Conservation (phyloP, 2,329 filamentous ascomycete genomes). For the Apiospora koreana region DNA sequence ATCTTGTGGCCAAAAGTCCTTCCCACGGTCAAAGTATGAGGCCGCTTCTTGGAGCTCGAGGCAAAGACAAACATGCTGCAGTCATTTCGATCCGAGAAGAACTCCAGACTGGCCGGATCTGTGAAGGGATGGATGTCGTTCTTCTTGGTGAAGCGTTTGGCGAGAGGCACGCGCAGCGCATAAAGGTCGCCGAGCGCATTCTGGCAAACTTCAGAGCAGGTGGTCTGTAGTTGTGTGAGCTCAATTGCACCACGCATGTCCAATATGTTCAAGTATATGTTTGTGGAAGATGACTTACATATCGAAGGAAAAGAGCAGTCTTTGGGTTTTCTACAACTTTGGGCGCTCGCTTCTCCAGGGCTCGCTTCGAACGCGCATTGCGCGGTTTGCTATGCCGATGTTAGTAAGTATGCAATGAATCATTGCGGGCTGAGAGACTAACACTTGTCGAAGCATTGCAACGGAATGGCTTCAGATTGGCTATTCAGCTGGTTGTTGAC, state of each 20-base stretch:
- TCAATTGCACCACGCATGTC: background rate
- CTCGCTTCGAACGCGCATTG: conserved; percentile 88
- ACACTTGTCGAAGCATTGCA: conserved; percentile 18
- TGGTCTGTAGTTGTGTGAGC: conserved; percentile 60
- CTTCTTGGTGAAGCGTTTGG: conserved; percentile 95
- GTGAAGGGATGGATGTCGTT: conserved; percentile 95
- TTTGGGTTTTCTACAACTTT: conserved; percentile 90
- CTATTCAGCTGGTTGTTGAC: background rate
- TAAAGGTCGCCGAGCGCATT: conserved; percentile 84
- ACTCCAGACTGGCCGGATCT: conserved; percentile 83
- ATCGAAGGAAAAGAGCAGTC: conserved; percentile 76
- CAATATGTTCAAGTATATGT: background rate
- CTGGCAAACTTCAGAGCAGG: conserved; percentile 79
- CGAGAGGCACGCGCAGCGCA: conserved; percentile 79
- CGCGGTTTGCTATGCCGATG: conserved; percentile 52
- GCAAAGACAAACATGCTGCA: conserved; percentile 83
- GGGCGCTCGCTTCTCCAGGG: conserved; percentile 88
- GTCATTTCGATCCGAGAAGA: conserved; percentile 97
- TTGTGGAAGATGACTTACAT: background rate
- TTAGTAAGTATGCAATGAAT: background rate
- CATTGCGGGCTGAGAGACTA: background rate
- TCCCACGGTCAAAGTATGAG: conserved; percentile 80
- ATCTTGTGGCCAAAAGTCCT: conserved; percentile 85
- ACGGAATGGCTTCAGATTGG: background rate
- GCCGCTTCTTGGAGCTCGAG: conserved; percentile 88